Percentiles rank a stretch among this genome's conserved stretches.
phyloP scores from a whole-genome alignment of 2,329 filamentous ascomycete genomes.

The Xylariaceae sp. region DNA sequence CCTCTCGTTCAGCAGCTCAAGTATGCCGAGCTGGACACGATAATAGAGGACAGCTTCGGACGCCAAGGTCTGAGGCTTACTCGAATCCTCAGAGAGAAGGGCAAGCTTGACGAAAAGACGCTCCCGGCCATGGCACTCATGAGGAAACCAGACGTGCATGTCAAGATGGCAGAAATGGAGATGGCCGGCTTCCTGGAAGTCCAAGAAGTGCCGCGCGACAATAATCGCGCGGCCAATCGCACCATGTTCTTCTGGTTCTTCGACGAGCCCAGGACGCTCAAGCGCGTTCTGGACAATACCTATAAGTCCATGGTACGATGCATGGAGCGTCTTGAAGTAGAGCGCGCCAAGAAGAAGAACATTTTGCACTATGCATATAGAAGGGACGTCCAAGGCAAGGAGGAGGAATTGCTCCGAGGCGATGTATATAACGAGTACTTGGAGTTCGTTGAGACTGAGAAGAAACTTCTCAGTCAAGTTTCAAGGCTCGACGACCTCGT shows the following conservation, averaged over 20 bases:
- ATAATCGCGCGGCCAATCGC: slow-evolving; percentile 70
- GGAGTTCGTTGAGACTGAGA: slow-evolving; percentile 57
- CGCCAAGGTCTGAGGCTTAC: slow-evolving; percentile 74
- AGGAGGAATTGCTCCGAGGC: slow-evolving; percentile 71
- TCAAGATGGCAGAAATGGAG: slow-evolving; percentile 79
- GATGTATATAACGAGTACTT: slow-evolving; percentile 64
- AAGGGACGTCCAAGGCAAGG: slow-evolving; percentile 77
- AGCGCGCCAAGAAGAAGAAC: slow-evolving; percentile 64
- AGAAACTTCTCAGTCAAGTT: slow-evolving; percentile 73
- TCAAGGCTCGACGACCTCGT: slow-evolving; percentile 79
- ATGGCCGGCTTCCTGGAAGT: slow-evolving; percentile 81
- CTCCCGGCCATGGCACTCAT: slow-evolving; percentile 76
- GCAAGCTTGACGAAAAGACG: slow-evolving; percentile 92
- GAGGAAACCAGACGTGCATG: slow-evolving; percentile 77
- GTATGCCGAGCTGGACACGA: slow-evolving; percentile 73
- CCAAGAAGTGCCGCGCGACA: slow-evolving; percentile 90
- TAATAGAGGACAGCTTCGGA: slow-evolving; percentile 73
- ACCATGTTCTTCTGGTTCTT: slow-evolving; percentile 93
- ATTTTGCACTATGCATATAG: slow-evolving; percentile 78
- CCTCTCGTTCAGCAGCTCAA: slow-evolving; percentile 64
- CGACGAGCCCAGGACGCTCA: slow-evolving; percentile 66
- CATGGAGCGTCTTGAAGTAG: slow-evolving; percentile 71
- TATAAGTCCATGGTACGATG: slow-evolving; percentile 89
- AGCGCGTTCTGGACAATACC: slow-evolving; percentile 68
- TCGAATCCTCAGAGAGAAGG: slow-evolving; percentile 77